A percentile compares a stretch with the other conserved stretches of the same genome.
Conservation (phyloP, 208 protist genomes). For the Balamuthia mandrillaris region DNA sequence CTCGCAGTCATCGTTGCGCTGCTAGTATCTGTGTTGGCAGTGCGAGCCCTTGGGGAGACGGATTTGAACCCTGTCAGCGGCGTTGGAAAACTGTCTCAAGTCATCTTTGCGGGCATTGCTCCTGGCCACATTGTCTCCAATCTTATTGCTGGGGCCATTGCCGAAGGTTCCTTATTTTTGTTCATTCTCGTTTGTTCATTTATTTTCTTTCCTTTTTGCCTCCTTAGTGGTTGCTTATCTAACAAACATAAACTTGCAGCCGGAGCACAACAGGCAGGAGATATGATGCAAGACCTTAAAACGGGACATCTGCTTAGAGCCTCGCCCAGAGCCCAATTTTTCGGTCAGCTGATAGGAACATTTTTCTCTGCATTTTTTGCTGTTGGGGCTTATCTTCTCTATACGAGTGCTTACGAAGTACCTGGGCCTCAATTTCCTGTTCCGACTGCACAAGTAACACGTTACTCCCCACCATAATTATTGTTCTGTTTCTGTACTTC, state of each 20-base stretch:
- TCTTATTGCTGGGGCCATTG: constrained; percentile 58
- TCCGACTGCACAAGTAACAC: background rate
- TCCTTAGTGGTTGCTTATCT: too few relatives aligned
- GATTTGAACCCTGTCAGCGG: constrained; percentile 60
- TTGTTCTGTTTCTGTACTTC: too few relatives aligned
- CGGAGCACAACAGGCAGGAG: constrained; percentile 58
- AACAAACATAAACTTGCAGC: too few relatives aligned
- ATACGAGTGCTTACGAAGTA: constrained; percentile 39
- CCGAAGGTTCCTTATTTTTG: too few relatives aligned
- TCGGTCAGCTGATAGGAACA: constrained; percentile 58
- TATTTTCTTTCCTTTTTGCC: too few relatives aligned
- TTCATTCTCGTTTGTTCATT: too few relatives aligned
- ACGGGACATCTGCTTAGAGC: constrained; percentile 56
- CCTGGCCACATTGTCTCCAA: constrained; percentile 53
- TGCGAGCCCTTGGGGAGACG: constrained; percentile 57
- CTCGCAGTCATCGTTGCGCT: constrained; percentile 45
- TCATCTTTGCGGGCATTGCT: constrained; percentile 47
- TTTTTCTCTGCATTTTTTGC: constrained; percentile 58
- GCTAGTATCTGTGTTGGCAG: constrained; percentile 46
- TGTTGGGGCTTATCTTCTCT: constrained; percentile 52
- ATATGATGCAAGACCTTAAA: constrained; percentile 60
- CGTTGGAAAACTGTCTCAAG: constrained; percentile 55
- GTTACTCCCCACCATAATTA: too few relatives aligned
- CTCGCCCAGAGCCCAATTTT: constrained; percentile 57
- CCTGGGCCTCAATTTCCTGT: constrained; percentile 40